phyloP scores from a whole-genome alignment of 768 basidiomycete genomes.

The Boletus barrowsii region DNA sequence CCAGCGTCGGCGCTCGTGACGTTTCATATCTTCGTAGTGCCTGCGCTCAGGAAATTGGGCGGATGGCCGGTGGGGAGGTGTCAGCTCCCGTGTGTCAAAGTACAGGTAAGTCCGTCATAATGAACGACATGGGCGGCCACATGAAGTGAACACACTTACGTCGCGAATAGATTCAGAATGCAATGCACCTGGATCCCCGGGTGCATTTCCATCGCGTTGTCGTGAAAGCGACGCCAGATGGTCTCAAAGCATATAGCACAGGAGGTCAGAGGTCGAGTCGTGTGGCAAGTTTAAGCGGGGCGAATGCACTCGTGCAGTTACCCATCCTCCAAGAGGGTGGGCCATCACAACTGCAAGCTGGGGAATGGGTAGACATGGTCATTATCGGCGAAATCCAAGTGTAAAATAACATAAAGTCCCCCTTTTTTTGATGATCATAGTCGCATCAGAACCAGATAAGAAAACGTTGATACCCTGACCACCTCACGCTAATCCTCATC shows the following conservation, averaged over 20 bases:
- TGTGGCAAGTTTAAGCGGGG: conserved; percentile 74
- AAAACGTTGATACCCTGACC: background rate
- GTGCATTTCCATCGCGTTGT: conserved; percentile 82
- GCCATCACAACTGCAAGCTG: conserved; percentile 43
- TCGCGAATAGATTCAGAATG: conserved; percentile 46
- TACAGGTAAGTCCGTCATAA: conserved; percentile 47
- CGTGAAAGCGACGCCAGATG: conserved; percentile 41
- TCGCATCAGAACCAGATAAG: background rate
- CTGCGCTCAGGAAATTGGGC: conserved; percentile 69
- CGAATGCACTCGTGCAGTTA: conserved; percentile 74
- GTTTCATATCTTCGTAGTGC: conserved; percentile 81
- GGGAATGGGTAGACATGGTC: conserved; percentile 57
- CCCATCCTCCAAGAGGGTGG: conserved; percentile 43
- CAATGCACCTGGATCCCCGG: conserved; percentile 68
- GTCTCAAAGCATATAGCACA: conserved; percentile 70
- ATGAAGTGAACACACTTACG: background rate
- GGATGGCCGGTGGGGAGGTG: conserved; percentile 57
- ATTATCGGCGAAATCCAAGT: conserved; percentile 64
- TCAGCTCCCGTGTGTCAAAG: conserved; percentile 59
- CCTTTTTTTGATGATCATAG: background rate
- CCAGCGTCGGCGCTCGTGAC: conserved; percentile 86
- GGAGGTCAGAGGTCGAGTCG: conserved; percentile 86
- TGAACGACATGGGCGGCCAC: background rate
- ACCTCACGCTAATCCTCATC: conserved; percentile 41
- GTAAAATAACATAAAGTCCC: conserved; percentile 6